These are phyloP conservation scores for Aureobasidium mangrovei DNA, from an alignment of 2,329 filamentous ascomycete genomes.

Conservation along the genomic window DNA sequence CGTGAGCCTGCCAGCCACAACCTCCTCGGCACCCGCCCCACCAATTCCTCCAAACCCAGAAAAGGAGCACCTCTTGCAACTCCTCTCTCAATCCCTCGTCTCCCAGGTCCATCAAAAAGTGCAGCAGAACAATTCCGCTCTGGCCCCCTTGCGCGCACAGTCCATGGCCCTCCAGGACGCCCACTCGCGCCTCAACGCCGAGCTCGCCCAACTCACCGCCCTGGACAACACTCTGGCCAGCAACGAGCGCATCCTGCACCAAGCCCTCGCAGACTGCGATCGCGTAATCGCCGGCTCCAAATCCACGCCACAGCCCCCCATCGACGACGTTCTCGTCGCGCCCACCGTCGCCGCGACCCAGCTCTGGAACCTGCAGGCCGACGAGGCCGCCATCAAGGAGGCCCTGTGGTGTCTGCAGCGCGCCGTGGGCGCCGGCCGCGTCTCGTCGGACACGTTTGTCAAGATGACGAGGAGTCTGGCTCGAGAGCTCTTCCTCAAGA, in stretches of 20 bases:
- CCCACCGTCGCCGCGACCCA: conserved; percentile 90
- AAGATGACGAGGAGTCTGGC: conserved; percentile 64
- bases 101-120: conserved; percentile 60
- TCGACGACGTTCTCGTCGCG: conserved; percentile 88
- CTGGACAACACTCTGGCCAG: conserved; percentile 62
- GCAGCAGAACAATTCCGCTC: conserved; percentile 62
- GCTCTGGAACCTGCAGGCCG: conserved; percentile 78
- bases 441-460: conserved; percentile 65
- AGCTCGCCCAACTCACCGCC: conserved; percentile 61
- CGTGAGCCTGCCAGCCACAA: conserved; percentile 44
- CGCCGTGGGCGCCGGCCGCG: conserved; percentile 63
- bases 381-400: conserved; percentile 79
- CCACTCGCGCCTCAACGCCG: conserved; percentile 60
- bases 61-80: conserved; percentile 75
- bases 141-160: conserved; percentile 70
- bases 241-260: conserved; percentile 71
- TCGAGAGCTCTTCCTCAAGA: conserved; percentile 75
- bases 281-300: conserved; percentile 64
- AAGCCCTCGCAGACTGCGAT: conserved; percentile 71
- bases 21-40: conserved; percentile 55
- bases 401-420: conserved; percentile 74
- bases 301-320: conserved; percentile 59
- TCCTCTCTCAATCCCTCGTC: conserved; percentile 62
- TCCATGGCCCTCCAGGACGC: conserved; percentile 65
- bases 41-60: conserved; percentile 93